A percentile compares a stretch with the other conserved stretches of the same genome.
Evolutionary conservation across 1,284 basidiomycete species (phyloP).

Genomic region (Marasmius fiardii): DNA sequence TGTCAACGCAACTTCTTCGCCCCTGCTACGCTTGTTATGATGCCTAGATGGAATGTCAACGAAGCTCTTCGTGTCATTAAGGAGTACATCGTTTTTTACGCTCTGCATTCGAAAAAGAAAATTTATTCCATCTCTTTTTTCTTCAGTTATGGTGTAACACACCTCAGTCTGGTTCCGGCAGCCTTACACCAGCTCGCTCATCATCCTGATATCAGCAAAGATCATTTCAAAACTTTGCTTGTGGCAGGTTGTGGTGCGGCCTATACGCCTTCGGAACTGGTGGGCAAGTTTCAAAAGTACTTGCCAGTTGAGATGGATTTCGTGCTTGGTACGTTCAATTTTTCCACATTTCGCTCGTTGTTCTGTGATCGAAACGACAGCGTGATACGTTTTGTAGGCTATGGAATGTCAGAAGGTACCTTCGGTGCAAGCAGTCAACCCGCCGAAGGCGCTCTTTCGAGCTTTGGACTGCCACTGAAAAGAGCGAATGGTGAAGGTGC

Average conservation of each 20-base stretch:
- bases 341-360: constrained; percentile 2
- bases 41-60: constrained; percentile 59
- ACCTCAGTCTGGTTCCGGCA: constrained; percentile 58
- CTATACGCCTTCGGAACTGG: constrained; percentile 56
- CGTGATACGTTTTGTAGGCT: too few relatives aligned
- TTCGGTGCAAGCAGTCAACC: constrained; percentile 19
- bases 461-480: constrained; percentile 39
- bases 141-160: constrained; percentile 47
- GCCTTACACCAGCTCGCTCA: constrained; percentile 63
- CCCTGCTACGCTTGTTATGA: constrained; percentile 46
- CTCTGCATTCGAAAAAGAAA: constrained; percentile 8
- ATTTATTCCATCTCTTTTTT: constrained; percentile 12
- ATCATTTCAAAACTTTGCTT: constrained; percentile 52
- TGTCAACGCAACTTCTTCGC: constrained; percentile 16
- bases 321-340: constrained; percentile 39
- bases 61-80: constrained; percentile 36
- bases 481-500: constrained; percentile 36
- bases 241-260: constrained; percentile 55
- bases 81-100: constrained; percentile 28
- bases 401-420: constrained; percentile 76
- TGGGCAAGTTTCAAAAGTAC: constrained; percentile 34
- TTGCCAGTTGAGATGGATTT: constrained; percentile 33
- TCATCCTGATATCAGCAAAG: constrained; percentile 42
- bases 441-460: constrained; percentile 33
- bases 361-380: background rate